Evolutionary conservation across 1,284 basidiomycete genomes (phyloP).

Genomic region (Chiua sp.): DNA sequence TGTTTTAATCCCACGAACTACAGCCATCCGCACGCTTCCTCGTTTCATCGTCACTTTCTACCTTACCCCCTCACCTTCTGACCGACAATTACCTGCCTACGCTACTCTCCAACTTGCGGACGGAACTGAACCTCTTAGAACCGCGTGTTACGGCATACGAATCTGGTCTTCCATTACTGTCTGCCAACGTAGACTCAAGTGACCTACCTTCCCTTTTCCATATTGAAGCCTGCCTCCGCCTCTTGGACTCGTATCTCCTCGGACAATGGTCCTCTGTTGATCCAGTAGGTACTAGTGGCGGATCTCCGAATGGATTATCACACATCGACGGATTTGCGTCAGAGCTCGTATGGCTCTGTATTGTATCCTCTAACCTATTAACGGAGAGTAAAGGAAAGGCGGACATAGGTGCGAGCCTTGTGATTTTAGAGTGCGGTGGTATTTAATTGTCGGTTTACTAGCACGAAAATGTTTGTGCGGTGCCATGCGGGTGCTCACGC

Average conservation of each 20-base stretch:
- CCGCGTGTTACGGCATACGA: constrained; percentile 46
- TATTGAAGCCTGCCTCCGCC: constrained; percentile 58
- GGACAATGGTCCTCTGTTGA: constrained; percentile 50
- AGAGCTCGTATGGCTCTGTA: constrained; percentile 54
- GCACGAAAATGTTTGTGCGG: constrained; percentile 58
- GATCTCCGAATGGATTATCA: constrained; percentile 11
- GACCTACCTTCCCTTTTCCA: constrained; percentile 49
- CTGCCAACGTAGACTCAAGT: constrained; percentile 13
- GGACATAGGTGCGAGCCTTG: constrained; percentile 17
- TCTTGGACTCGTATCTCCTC: constrained; percentile 68
- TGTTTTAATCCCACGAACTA: constrained; percentile 11
- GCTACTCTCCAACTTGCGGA: constrained; percentile 44
- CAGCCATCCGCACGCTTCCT: constrained; percentile 64
- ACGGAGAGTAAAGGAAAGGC: constrained; percentile 23
- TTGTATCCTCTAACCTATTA: constrained; percentile 42
- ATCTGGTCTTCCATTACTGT: constrained; percentile 45
- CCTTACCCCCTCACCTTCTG: constrained; percentile 42
- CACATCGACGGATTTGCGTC: constrained; percentile 44
- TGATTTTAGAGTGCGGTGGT: not conserved
- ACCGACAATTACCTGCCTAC: constrained; percentile 37
- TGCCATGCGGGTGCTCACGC: constrained; percentile 68
- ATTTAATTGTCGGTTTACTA: constrained; percentile 16
- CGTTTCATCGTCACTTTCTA: constrained; percentile 48
- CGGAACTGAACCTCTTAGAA: constrained; percentile 45
- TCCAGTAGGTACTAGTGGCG: constrained; percentile 26